These are phyloP conservation scores for Trypanosoma cruzi DNA, from an alignment of 208 protist species.

Conservation along the genomic window DNA sequence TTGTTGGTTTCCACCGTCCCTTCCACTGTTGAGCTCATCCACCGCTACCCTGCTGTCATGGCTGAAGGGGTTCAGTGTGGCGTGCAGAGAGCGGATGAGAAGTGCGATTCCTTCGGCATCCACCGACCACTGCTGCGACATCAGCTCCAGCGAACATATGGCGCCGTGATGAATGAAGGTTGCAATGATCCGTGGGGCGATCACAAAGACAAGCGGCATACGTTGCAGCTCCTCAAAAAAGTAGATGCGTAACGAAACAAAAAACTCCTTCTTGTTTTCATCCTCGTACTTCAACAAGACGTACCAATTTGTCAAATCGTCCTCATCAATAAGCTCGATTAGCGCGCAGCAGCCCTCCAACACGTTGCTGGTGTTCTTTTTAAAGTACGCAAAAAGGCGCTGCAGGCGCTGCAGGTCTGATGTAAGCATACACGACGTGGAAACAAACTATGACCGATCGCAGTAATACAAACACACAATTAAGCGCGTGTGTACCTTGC, in stretches of 20 bases:
- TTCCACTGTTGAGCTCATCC: slow-evolving; percentile 31
- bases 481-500: no score
- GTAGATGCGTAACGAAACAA: slow-evolving; percentile 58
- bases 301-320: slow-evolving; percentile 79
- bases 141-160: slow-evolving; percentile 85
- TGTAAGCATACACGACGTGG: neutral
- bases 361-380: slow-evolving; percentile 41
- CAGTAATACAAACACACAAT: slow-evolving; percentile 12
- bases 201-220: slow-evolving; percentile 85
- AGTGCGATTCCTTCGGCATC: slow-evolving; percentile 48
- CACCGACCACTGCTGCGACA: slow-evolving; percentile 77
- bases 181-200: slow-evolving; percentile 68
- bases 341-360: slow-evolving; percentile 29
- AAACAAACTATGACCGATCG: neutral
- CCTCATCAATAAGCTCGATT: slow-evolving; percentile 72
- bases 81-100: slow-evolving; percentile 61
- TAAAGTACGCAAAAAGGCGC: slow-evolving; percentile 51
- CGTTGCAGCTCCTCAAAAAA: slow-evolving; percentile 50
- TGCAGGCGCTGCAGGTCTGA: slow-evolving; percentile 64
- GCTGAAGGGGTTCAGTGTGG: slow-evolving; percentile 73
- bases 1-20: slow-evolving; percentile 8
- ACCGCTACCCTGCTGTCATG: slow-evolving; percentile 54
- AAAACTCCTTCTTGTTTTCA: slow-evolving; percentile 67
- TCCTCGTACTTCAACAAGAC: slow-evolving; percentile 74
- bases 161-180: slow-evolving; percentile 86